Conservation (phyloP, 2,329 filamentous ascomycete genomes). For the Colletotrichum navitas region DNA sequence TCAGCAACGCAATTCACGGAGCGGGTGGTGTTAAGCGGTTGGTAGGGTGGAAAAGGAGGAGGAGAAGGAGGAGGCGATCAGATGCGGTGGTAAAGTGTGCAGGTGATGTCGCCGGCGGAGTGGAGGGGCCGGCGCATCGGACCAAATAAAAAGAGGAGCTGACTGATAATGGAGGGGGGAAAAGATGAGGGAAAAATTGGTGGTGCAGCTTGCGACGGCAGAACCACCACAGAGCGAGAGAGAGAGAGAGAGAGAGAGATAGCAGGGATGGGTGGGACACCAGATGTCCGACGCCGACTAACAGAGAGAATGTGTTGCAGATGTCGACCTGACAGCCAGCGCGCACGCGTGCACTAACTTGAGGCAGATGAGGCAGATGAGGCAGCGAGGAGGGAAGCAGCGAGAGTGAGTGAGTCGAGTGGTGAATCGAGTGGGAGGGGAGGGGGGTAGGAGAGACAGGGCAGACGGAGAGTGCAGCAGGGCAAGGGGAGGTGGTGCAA, state of each 20-base stretch:
- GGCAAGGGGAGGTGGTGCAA: conserved; percentile 35
- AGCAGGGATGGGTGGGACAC: neutral
- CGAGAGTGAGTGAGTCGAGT: conserved; percentile 1
- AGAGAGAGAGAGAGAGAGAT: neutral
- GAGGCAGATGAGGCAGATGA: conserved; percentile 1
- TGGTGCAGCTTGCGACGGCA: conserved; percentile 14
- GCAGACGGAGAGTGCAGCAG: neutral
- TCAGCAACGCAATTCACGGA: conserved; percentile 14
- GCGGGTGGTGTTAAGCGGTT: conserved; percentile 7
- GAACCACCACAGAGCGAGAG: neutral
- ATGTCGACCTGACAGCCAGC: neutral
- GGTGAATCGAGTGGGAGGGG: neutral
- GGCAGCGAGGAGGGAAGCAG: conserved; percentile 17
- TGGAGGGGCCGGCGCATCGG: conserved; percentile 41
- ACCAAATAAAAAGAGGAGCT: conserved; percentile 37
- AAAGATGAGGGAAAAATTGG: conserved; percentile 36
- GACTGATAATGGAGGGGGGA: conserved; percentile 30
- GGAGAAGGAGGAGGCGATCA: neutral
- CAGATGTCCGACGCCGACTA: neutral
- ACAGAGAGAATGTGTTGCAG: no score
- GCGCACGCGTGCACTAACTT: conserved; percentile 4
- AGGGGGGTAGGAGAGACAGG: neutral
- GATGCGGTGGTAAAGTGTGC: conserved; percentile 15
- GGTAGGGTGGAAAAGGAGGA: neutral
- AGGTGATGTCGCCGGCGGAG: conserved; percentile 35